Conservation (phyloP, 2,329 filamentous ascomycete species). For the Camptophora hylomeconis region DNA sequence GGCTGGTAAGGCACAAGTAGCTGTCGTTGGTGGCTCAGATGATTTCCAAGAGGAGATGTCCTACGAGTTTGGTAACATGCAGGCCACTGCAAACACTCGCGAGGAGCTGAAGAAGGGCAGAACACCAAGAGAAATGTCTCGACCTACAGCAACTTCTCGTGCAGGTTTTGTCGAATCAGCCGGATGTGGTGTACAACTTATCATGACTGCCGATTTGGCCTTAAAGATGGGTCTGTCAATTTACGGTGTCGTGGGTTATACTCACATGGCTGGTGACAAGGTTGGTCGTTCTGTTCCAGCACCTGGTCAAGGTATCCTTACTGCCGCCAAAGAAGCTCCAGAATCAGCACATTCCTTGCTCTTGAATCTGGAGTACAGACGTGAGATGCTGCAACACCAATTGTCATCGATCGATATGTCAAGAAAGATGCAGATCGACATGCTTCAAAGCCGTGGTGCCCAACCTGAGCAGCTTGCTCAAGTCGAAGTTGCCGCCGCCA, state of each 20-base stretch:
- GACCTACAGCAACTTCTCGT: conserved; percentile 22
- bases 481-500: conserved; percentile 2
- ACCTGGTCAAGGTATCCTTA: conserved; percentile 26
- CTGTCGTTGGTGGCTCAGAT: conserved; percentile 25
- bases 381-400: conserved; percentile 2
- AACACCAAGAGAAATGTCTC: conserved; percentile 23
- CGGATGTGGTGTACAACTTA: conserved; percentile 25
- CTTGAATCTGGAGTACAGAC: conserved; percentile 19
- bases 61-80: conserved; percentile 25
- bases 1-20: conserved; percentile 20
- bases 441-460: neutral
- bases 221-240: conserved; percentile 16
- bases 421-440: conserved; percentile 7
- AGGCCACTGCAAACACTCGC: conserved; percentile 23
- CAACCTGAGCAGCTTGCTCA: neutral
- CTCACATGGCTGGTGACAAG: conserved; percentile 23
- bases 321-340: conserved; percentile 17
- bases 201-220: conserved; percentile 23
- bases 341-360: conserved; percentile 15
- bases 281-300: conserved; percentile 26
- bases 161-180: conserved; percentile 27
- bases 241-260: conserved; percentile 22
- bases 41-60: conserved; percentile 23
- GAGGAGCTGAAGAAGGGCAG: conserved; percentile 20
- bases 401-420: neutral